Conservation (phyloP, 441 rosid species). For the Breynia disticha region DNA sequence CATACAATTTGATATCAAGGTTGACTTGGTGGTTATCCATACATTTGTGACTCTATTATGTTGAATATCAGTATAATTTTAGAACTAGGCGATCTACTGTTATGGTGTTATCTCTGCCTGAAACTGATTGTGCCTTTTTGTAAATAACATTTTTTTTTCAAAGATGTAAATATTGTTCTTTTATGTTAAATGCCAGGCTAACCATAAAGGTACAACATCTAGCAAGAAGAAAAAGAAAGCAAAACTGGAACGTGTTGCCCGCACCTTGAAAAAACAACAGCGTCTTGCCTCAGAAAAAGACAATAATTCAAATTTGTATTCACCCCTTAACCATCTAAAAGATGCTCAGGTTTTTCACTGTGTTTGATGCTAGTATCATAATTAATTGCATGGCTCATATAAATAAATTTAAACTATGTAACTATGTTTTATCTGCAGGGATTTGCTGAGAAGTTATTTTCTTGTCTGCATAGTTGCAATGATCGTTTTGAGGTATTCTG, state of each 20-base stretch:
- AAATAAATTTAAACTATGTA: constrained; percentile 3
- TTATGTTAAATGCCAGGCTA: constrained; percentile 42
- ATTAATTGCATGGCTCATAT: background rate
- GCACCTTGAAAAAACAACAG: constrained; percentile 73
- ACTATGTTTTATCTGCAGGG: constrained; percentile 39
- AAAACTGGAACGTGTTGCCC: constrained; percentile 69
- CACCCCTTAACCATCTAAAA: constrained; percentile 77
- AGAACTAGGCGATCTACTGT: too few relatives aligned
- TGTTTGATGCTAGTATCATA: background rate
- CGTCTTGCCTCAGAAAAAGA: constrained; percentile 54
- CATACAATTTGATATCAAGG: too few relatives aligned
- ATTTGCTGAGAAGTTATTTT: constrained; percentile 69
- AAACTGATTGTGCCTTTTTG: background rate
- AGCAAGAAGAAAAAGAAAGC: constrained; percentile 98
- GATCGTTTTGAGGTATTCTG: constrained; percentile 70
- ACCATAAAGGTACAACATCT: constrained; percentile 66
- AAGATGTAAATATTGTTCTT: constrained; percentile 1
- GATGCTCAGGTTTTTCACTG: constrained; percentile 66
- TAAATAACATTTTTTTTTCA: too few relatives aligned
- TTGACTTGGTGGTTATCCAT: too few relatives aligned
- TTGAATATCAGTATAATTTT: too few relatives aligned
- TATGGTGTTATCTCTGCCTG: background rate
- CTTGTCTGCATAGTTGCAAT: constrained; percentile 80
- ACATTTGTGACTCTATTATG: too few relatives aligned
- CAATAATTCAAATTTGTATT: constrained; percentile 38